Evolutionary conservation across 1,284 basidiomycete genomes (phyloP).

Genomic region (Tetrapyrgos nigripes): DNA sequence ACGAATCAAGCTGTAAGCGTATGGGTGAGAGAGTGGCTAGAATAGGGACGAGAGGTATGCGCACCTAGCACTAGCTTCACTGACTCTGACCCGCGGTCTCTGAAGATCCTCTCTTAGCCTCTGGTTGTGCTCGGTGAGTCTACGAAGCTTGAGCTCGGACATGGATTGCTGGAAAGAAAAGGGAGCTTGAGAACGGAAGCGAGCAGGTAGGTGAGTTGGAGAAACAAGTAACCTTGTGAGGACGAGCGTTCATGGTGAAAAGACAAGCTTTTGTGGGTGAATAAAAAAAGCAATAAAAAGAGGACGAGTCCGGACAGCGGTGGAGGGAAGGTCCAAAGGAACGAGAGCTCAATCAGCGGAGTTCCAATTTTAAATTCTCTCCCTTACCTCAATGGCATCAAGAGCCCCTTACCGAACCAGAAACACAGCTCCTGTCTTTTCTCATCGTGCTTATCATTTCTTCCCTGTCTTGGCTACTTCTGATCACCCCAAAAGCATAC

Average conservation of each 20-base stretch:
- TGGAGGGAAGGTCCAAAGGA: constrained; percentile 17
- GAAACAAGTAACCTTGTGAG: constrained; percentile 15
- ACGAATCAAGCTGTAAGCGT: constrained; percentile 72
- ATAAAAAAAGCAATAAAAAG: constrained; percentile 14
- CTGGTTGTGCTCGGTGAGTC: constrained; percentile 93
- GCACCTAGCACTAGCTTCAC: constrained; percentile 90
- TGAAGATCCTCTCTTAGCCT: constrained; percentile 90
- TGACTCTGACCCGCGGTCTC: constrained; percentile 86
- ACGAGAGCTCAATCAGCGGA: constrained; percentile 1
- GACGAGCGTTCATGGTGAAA: constrained; percentile 18
- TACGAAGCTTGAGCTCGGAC: constrained; percentile 95
- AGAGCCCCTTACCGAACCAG: constrained; percentile 1
- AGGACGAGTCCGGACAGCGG: constrained; percentile 5
- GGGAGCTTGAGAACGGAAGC: not conserved
- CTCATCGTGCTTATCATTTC: not conserved
- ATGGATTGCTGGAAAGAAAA: constrained; percentile 73
- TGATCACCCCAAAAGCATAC: not conserved
- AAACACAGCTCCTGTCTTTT: not conserved
- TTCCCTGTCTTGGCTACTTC: not conserved
- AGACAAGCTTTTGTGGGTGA: constrained; percentile 9
- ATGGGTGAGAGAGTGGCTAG: not conserved
- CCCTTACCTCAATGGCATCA: not conserved
- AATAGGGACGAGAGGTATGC: constrained; percentile 29
- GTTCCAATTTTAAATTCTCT: constrained; percentile 3
- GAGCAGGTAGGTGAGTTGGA: not conserved